Evolutionary conservation across 208 protist genomes (phyloP).

Genomic region (Trypanosoma platydactyli): DNA sequence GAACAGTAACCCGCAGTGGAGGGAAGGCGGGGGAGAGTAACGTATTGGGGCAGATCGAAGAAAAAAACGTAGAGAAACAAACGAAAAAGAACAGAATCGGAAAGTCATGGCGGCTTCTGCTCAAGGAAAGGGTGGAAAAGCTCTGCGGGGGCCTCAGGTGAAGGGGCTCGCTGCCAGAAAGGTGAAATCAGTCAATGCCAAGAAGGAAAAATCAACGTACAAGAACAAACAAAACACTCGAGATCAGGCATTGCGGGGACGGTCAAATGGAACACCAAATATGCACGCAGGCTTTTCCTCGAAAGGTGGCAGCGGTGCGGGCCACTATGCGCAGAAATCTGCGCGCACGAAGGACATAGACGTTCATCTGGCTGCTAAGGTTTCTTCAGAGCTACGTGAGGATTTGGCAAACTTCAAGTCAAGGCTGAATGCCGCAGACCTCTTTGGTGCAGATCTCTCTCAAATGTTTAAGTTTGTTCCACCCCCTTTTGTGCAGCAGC

Average conservation of each 20-base stretch:
- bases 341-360: slow-evolving; percentile 68
- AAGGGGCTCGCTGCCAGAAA: slow-evolving; percentile 4
- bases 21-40: too few species aligned
- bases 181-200: slow-evolving; percentile 33
- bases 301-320: not conserved
- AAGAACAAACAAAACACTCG: slow-evolving; percentile 57
- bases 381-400: slow-evolving; percentile 67
- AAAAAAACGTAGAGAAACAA: not conserved
- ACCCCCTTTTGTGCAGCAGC: slow-evolving; percentile 76
- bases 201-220: slow-evolving; percentile 61
- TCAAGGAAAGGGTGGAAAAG: not conserved
- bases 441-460: slow-evolving; percentile 63
- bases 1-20: too few species aligned
- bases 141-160: not conserved
- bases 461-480: slow-evolving; percentile 71
- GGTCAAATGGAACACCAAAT: not conserved
- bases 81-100: not conserved
- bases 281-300: not conserved
- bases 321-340: slow-evolving; percentile 20
- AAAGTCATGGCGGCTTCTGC: too few species aligned
- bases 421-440: slow-evolving; percentile 33
- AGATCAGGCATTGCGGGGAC: slow-evolving; percentile 30
- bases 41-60: too few species aligned
- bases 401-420: slow-evolving; percentile 70
- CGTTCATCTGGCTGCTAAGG: slow-evolving; percentile 74